Base-by-base conservation (phyloP, 306 rosid genomes). In the Potentilla sterilis region DNA sequence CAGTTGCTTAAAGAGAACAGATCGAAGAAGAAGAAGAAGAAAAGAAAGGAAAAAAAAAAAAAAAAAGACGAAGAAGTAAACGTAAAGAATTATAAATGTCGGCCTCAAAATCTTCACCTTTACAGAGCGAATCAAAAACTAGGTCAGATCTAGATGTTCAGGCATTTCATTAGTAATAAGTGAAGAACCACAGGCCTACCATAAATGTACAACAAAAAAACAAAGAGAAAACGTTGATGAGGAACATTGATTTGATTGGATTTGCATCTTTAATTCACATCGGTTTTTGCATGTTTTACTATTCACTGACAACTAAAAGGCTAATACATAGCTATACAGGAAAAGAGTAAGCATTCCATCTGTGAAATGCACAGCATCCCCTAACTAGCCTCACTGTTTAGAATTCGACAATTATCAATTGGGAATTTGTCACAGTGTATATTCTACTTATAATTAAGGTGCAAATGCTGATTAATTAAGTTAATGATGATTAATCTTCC, bases 81-180 rank as follows among this genome's bases (percentile, higher is more conserved):
- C 6, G 16, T 12, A 21, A 0, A 59, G 21, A 21, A 24, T 24
- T 58, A 57, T 22, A 58, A 28, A 58, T 15, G 14, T 11, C 38
- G 24, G 43, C 41, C 66, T 51, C 75, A 71, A 71, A 71, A 52
- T 71, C 48, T 72, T 72, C 52, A 55, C 16, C 62, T 72, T 37
- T 72, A 47, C 40, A 72, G 41, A 54, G 37, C 41, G 46, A 72
- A 55, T 72, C 67, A 21, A 32, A 38, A 55, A 40, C 52, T 72
- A 72, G 76, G 76, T 55, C 67, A 72, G 67, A 72, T 37, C 24
- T 72, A 42, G 52, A 72, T 55, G 76, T 55, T 72, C 52, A 8
- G 46, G 67, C 76, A 54, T 72, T 55, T 38, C 55, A 72, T 51
- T n/a, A 40, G 51, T 72, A 72, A 72, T 19, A 38, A 55, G 51